Evolutionary conservation across 768 basidiomycete species (phyloP).

Genomic region (Rhizopogon vulgaris): DNA sequence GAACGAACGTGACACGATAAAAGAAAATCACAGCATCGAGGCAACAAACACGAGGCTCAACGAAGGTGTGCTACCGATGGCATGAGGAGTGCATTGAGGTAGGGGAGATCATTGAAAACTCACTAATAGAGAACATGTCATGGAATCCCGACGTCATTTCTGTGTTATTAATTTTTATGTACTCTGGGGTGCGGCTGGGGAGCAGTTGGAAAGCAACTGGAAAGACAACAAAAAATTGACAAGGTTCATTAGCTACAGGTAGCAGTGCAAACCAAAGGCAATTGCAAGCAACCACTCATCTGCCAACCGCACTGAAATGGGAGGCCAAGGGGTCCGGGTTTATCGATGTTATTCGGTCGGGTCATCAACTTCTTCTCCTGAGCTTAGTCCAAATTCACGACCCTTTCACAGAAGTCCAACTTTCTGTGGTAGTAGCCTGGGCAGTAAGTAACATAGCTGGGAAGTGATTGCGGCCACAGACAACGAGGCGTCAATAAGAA

Average conservation of each 20-base stretch:
- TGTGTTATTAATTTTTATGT: background rate
- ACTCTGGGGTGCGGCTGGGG: too few relatives aligned
- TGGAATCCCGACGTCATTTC: background rate
- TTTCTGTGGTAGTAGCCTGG: background rate
- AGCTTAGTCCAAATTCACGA: background rate
- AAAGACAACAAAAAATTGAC: background rate
- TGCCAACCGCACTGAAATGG: background rate
- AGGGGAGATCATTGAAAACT: background rate
- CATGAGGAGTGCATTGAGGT: background rate
- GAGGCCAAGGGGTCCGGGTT: background rate
- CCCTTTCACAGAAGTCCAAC: background rate
- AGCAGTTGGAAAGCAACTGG: background rate
- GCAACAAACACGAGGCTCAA: background rate
- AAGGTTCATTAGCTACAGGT: background rate
- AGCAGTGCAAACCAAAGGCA: background rate
- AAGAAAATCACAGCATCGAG: background rate
- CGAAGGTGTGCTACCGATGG: background rate
- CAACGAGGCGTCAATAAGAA: background rate
- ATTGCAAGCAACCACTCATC: background rate
- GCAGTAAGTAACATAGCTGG: background rate
- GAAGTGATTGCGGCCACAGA: background rate
- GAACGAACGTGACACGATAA: background rate
- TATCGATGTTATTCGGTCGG: background rate
- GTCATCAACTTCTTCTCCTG: too few relatives aligned
- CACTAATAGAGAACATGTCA: background rate